A percentile compares a stretch with the other conserved stretches of the same genome.
These are phyloP conservation scores for Blastocystis sp. DNA, from an alignment of 352 stramenopile genomes.

Conservation along the genomic window DNA sequence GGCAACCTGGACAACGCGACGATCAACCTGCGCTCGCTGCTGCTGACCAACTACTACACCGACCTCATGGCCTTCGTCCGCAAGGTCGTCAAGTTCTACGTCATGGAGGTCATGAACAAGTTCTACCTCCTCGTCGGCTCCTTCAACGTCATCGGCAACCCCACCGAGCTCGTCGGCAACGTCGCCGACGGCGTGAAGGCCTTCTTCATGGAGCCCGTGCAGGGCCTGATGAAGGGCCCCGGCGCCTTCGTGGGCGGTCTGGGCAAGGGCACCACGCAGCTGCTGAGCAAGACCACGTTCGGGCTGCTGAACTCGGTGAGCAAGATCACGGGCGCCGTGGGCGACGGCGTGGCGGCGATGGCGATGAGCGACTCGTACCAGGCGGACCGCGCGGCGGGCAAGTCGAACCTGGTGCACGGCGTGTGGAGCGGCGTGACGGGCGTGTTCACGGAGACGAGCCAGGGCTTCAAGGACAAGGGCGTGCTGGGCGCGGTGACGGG, in stretches of 20 bases:
- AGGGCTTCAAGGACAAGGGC: constrained; percentile 63
- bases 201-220: constrained; percentile 65
- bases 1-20: constrained; percentile 67
- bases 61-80: constrained; percentile 25
- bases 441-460: constrained; percentile 60
- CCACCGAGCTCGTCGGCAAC: constrained; percentile 45
- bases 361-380: constrained; percentile 82
- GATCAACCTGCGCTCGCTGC: constrained; percentile 52
- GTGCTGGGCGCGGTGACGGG: constrained; percentile 47
- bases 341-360: constrained; percentile 48
- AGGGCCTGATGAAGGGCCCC: constrained; percentile 63
- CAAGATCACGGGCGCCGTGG: constrained; percentile 62
- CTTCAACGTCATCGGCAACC: constrained; percentile 65
- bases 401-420: constrained; percentile 61
- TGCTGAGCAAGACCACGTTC: constrained; percentile 46
- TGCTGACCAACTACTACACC: constrained; percentile 54
- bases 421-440: constrained; percentile 51
- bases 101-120: constrained; percentile 40
- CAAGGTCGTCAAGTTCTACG: constrained; percentile 57
- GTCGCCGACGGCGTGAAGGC: constrained; percentile 57
- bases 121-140: constrained; percentile 57
- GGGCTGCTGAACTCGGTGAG: constrained; percentile 61
- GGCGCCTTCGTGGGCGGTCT: constrained; percentile 61
- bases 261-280: constrained; percentile 59
- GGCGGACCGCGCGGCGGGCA: constrained; percentile 74